These are phyloP conservation scores for Flaveria floridana DNA, from an alignment of 140 eudicot genomes.

Conservation along the genomic window DNA sequence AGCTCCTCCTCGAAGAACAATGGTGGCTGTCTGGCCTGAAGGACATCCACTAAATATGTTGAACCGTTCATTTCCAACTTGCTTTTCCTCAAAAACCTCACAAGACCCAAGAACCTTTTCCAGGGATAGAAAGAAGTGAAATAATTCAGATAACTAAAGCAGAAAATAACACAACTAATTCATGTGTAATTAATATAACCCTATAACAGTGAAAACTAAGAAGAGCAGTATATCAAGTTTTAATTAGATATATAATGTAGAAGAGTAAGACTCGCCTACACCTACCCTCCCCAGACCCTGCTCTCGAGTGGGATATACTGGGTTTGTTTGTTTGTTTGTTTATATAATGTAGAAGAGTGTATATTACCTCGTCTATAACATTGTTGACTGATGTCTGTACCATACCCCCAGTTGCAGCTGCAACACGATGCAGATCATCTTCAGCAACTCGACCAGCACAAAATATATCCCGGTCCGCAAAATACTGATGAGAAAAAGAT, in stretches of 20 bases:
- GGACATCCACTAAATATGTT: constrained; percentile 98
- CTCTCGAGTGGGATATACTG: too few species aligned
- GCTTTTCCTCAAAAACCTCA: constrained; percentile 87
- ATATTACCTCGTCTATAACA: constrained; percentile 77
- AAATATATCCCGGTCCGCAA: constrained; percentile 98
- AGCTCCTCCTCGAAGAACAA: constrained; percentile 99
- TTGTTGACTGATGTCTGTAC: constrained; percentile 98
- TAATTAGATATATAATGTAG: background rate
- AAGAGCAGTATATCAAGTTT: background rate
- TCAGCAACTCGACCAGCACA: constrained; percentile 99
- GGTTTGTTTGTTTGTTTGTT: too few species aligned
- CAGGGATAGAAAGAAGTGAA: constrained; percentile 6
- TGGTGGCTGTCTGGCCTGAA: constrained; percentile 87
- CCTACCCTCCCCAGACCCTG: too few species aligned
- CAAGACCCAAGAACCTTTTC: constrained; percentile 85
- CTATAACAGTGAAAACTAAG: background rate
- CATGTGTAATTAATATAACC: background rate
- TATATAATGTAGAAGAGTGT: background rate
- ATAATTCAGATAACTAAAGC: background rate
- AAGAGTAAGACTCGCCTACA: background rate
- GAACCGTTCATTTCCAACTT: constrained; percentile 95
- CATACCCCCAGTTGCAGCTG: constrained; percentile 94
- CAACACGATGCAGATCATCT: constrained; percentile 93
- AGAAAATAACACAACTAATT: background rate
- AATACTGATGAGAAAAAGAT: constrained; percentile 59